Conservation (phyloP, 768 basidiomycete genomes). For the Dioszegia hungarica region DNA sequence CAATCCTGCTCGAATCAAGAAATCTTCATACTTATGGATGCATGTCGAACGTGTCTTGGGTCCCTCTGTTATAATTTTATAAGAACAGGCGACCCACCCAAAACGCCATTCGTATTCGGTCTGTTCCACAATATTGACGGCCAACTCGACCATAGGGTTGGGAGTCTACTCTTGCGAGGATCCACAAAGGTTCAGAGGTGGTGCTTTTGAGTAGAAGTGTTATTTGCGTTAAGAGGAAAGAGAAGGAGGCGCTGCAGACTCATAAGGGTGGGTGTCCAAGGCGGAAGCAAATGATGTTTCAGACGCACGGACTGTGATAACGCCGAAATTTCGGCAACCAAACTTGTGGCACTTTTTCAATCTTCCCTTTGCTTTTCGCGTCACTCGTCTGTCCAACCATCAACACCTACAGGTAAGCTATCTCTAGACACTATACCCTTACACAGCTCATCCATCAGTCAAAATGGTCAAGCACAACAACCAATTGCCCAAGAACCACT, state of each 20-base stretch:
- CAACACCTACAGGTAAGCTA: background rate
- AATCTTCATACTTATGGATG: no score
- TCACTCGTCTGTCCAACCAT: background rate
- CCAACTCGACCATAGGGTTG: conserved; percentile 12
- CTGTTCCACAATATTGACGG: conserved; percentile 31
- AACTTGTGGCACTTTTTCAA: conserved; percentile 4
- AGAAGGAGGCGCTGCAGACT: background rate
- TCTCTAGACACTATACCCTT: background rate
- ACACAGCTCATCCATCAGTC: background rate
- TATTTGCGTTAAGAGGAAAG: conserved; percentile 24
- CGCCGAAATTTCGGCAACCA: conserved; percentile 2
- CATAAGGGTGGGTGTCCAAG: background rate
- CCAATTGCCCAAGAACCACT: conserved; percentile 45
- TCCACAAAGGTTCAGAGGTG: conserved; percentile 8
- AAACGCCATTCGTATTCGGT: conserved; percentile 17
- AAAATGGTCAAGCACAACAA: conserved; percentile 48
- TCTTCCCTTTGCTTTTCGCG: background rate
- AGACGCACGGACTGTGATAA: background rate
- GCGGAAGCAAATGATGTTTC: background rate
- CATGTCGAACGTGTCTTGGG: conserved; percentile 40
- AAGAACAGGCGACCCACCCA: conserved; percentile 36
- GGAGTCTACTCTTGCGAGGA: conserved; percentile 16
- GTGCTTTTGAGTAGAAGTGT: conserved; percentile 33
- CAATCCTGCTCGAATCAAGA: no score
- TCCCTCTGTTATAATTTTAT: conserved; percentile 16